Percentiles rank a stretch among this genome's conserved stretches.
Evolutionary conservation across 1,284 basidiomycete genomes (phyloP).

Genomic region (Leccinum insolens): DNA sequence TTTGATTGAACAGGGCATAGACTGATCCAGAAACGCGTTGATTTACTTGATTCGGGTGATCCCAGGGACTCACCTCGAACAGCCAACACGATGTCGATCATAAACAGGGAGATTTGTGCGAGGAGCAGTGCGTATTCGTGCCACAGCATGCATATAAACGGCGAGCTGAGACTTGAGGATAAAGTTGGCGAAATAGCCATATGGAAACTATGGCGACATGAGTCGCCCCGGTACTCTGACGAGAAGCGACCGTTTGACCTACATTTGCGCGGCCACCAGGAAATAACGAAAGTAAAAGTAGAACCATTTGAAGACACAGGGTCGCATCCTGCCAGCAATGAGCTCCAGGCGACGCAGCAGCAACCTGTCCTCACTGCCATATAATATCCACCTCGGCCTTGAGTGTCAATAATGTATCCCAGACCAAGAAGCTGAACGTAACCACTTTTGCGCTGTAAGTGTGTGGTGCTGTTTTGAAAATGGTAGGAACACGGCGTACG

Average conservation of each 20-base stretch:
- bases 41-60: no score
- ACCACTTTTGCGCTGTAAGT: constrained; percentile 16
- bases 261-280: constrained; percentile 20
- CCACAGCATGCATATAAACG: constrained; percentile 21
- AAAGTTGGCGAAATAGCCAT: constrained; percentile 14
- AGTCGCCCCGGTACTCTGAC: background rate
- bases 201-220: constrained; percentile 12
- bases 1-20: constrained; percentile 29
- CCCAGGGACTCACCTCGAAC: constrained; percentile 19
- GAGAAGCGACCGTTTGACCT: background rate
- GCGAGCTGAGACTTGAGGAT: constrained; percentile 13
- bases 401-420: background rate
- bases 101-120: constrained; percentile 7
- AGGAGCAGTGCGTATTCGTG: constrained; percentile 13
- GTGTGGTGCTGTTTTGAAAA: background rate
- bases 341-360: background rate
- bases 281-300: constrained; percentile 28
- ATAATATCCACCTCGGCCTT: background rate
- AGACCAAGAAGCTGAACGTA: constrained; percentile 15
- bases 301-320: constrained; percentile 20
- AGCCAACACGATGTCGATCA: constrained; percentile 20
- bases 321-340: constrained; percentile 18
- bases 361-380: background rate
- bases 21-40: constrained; percentile 14
- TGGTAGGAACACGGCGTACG: constrained; percentile 7